phyloP scores from a whole-genome alignment of 148 eudicot species.

The Cornus kousa region DNA sequence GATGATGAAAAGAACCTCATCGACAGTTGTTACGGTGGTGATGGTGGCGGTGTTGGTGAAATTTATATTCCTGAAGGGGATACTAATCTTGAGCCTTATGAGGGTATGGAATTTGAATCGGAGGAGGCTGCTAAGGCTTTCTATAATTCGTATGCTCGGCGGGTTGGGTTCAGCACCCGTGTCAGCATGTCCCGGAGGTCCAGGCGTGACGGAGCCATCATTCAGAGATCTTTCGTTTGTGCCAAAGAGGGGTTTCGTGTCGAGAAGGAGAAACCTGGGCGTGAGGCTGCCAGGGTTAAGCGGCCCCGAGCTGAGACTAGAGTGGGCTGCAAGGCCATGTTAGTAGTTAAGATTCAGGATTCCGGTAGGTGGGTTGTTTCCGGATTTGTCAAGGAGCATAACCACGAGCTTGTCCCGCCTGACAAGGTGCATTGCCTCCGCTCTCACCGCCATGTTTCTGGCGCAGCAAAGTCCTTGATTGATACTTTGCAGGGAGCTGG shows the following conservation, averaged over 20 bases:
- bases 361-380: slow-evolving; percentile 50
- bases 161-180: slow-evolving; percentile 56
- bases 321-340: slow-evolving; percentile 52
- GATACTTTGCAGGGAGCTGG: slow-evolving; percentile 58
- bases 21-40: slow-evolving; percentile 8
- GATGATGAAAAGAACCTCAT: background rate
- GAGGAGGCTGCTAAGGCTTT: slow-evolving; percentile 61
- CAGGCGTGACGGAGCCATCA: slow-evolving; percentile 46
- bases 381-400: slow-evolving; percentile 49
- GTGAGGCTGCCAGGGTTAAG: slow-evolving; percentile 27
- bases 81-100: slow-evolving; percentile 42
- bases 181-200: slow-evolving; percentile 51
- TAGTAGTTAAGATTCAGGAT: slow-evolving; percentile 41
- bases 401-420: slow-evolving; percentile 51
- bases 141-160: slow-evolving; percentile 56
- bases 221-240: slow-evolving; percentile 52
- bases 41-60: slow-evolving; percentile 3
- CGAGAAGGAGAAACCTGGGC: slow-evolving; percentile 36
- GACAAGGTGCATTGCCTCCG: slow-evolving; percentile 54
- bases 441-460: slow-evolving; percentile 53
- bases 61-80: slow-evolving; percentile 26
- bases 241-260: slow-evolving; percentile 57
- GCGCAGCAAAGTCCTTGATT: slow-evolving; percentile 51
- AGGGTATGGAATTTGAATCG: slow-evolving; percentile 58
- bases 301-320: slow-evolving; percentile 46